Base-by-base conservation (phyloP, 768 basidiomycete genomes). In the Boletus bicolor region DNA sequence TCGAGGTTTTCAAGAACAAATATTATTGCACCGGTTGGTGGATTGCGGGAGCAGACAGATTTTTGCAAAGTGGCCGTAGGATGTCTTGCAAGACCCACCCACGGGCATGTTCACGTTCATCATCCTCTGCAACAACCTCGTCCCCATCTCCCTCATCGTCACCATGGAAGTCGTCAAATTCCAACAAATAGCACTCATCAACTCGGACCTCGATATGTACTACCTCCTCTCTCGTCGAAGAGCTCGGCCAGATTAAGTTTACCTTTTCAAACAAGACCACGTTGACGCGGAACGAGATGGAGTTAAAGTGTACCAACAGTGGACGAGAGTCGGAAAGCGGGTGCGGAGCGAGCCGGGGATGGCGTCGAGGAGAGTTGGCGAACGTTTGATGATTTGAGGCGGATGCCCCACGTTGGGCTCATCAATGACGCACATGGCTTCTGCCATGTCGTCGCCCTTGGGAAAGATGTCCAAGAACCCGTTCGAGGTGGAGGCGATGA, bases 91-190 rank as follows among this genome's bases (percentile, higher is more conserved):
- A 19, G 19, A 19, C 19, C 19, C 19, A 19, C 19, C 19, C 19
- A 19, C 19, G 19, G 19, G 19, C 19, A 19, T 19, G 19, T 19
- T 99, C 38, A 98, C 97, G 10, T 99, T 98, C 77, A 91, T 98
- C 73, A 96, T 99, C 72, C 80, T 98, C 39, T 98, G 98, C 79
- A 98, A 98, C 77, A 99, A 98, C 76, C 81, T 99, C 63, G 98
- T 99, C 57, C 96, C 96, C 4, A 99, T 99, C 66, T 98, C 96
- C 53, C 86, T 99, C 63, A 96, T 98, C 64, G 97, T 99, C 63
- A 98, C 97, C 4, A 98, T 98, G 89, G 97, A 99, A 76, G 90
- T 98, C 35, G 97, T 99, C 76, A 98, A 98, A 71, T 98, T 89
- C 67, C 94, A 97, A 70, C 97, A 98, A 75, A 95, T 96, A 1